phyloP scores from a whole-genome alignment of 257 asterid genomes.

The Nicotiana otophora region DNA sequence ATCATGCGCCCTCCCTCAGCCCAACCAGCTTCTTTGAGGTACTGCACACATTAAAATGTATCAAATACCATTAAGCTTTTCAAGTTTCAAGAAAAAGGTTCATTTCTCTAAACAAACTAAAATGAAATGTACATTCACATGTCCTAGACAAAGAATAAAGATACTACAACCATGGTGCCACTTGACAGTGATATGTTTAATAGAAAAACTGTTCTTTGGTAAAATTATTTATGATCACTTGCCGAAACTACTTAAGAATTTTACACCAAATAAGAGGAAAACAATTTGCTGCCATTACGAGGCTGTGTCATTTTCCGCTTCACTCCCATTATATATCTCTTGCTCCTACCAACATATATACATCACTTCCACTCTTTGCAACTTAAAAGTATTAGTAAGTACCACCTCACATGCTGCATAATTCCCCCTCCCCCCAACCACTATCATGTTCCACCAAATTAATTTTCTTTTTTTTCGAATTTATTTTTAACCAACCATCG shows the following conservation, averaged over 20 bases:
- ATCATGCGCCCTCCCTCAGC: constrained; percentile 89
- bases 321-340: not conserved
- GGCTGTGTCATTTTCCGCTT: not conserved
- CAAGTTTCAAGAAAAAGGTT: not conserved
- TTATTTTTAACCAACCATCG: too few relatives aligned
- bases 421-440: not conserved
- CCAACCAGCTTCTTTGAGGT: constrained; percentile 92
- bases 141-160: not conserved
- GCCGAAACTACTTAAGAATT: not conserved
- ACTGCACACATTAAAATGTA: constrained; percentile 36
- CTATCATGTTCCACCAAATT: too few relatives aligned
- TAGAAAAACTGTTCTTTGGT: not conserved
- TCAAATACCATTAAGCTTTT: not conserved
- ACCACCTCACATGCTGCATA: not conserved
- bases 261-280: not conserved
- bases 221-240: not conserved
- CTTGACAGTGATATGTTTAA: not conserved
- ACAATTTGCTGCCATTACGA: not conserved
- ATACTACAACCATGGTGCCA: not conserved
- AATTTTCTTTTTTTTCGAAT: too few relatives aligned
- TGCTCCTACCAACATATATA: not conserved
- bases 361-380: not conserved
- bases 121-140: not conserved
- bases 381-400: not conserved
- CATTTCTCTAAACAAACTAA: not conserved